Conservation (phyloP, 2,329 filamentous ascomycete genomes). For the Xylaria sp. region DNA sequence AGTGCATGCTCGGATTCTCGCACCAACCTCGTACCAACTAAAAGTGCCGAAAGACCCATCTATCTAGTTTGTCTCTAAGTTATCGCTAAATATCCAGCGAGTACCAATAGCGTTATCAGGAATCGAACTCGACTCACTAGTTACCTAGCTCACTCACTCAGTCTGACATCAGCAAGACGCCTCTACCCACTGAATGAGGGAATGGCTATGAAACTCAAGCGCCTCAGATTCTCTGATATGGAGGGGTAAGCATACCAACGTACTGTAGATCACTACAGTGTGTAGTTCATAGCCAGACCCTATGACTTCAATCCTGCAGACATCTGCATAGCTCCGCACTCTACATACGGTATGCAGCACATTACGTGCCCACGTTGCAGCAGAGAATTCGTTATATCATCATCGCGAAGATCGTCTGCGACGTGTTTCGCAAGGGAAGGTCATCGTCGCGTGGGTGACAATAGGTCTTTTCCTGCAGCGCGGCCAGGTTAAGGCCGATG, state of each 20-base stretch:
- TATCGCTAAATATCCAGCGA: no score
- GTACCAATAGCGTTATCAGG: no score
- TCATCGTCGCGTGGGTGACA: conserved; percentile 16
- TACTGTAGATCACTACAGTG: conserved; percentile 2
- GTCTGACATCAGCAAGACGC: conserved; percentile 37
- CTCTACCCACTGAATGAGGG: conserved; percentile 34
- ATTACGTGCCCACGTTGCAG: conserved; percentile 19
- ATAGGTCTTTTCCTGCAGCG: neutral
- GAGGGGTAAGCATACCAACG: conserved; percentile 22
- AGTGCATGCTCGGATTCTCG: no score
- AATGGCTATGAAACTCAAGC: conserved; percentile 26
- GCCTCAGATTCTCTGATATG: conserved; percentile 22
- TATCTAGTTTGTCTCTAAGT: conserved; percentile 9
- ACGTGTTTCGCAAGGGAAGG: conserved; percentile 28
- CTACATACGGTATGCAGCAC: conserved; percentile 21
- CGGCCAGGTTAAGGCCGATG: conserved; percentile 30
- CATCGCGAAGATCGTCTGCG: conserved; percentile 23
- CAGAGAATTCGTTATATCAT: conserved; percentile 15
- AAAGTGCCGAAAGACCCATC: conserved; percentile 9
- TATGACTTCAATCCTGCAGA: conserved; percentile 21
- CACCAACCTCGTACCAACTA: neutral
- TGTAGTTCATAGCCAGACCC: neutral
- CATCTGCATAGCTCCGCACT: conserved; percentile 33
- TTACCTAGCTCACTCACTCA: no score
- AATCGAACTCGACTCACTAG: no score